Evolutionary conservation across 2,329 filamentous ascomycete genomes (phyloP), one percentile per base, ranked within the genome.

Genomic region (Boeremia exigua): DNA sequence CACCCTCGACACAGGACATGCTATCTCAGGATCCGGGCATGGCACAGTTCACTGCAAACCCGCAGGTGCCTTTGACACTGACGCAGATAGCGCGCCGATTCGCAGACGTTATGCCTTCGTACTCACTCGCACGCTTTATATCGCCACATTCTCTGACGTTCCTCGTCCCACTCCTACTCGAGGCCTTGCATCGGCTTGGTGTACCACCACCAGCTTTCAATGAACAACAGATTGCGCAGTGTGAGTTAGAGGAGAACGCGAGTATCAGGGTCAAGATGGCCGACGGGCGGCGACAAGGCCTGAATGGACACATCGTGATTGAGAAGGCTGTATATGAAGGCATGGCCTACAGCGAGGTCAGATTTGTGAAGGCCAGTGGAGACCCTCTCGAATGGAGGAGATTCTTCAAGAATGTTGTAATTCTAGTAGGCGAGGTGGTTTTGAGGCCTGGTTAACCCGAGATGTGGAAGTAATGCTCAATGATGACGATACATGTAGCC

Each of bases 341-440:
- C 15, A 88, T 90, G 58, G 76, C 94, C 29, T 82, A 93, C 23
- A 69, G 66, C 55, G 93, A 97, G 74, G 90, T 97, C 27, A 84
- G 92, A 47, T 98, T 99, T 72, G 85, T 96, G 63, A 99, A 99
- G 79, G 84, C 91, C 49, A 97, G 96, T 79, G 95, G 95, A 6
- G 95, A 99, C 79, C 95, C 95, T 5, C 78, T 99, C 45, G 94
- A 98, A 79, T 99, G 96, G 95, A 86, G 95, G 58, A 82, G 95
- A 30, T 92, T 99, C 73, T 99, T 99, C 82, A 99, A 99, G 79
- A 93, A 92, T 75, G 85, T 97, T n/a, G 91, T 91, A 28, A 82
- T 96, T 60, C 81, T 94, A 57, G 96, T 93, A 78, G 91, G 91
- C 71, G 92, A 96, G 71, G 92, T 87, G 8, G 88, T 98, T 39